Base-by-base conservation (phyloP, 495 filamentous ascomycete genomes). In the Cladorrhinum samala region DNA sequence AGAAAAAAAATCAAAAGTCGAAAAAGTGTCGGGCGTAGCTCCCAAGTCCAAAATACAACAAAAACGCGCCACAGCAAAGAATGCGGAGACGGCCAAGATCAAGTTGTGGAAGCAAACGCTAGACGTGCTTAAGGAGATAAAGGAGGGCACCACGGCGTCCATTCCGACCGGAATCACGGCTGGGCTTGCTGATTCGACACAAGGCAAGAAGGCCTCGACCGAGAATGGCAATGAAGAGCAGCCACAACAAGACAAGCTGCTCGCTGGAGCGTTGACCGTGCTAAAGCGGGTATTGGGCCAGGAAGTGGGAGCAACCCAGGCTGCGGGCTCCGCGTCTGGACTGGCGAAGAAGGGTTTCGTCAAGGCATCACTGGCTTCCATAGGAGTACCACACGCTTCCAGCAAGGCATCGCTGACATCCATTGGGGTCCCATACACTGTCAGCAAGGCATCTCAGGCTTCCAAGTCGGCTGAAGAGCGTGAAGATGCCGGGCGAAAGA, bases 101-200 rank as follows among this genome's bases (percentile, higher is more conserved):
- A 19, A 52, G 47, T 24, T 50, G 19, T 58, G 56, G 56, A 41
- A 45, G 9, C 50, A 58, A 8, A 54, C 51, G 9, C 51, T 58
- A 8, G 37, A 54, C 1, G 42, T 54, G 8, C 18, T 54, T 30
- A 54, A 52, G 37, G 47, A 58, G 13, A 36, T 54, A 23, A 45
- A 52, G 37, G 14, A 41, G 39, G 17, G 11, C 8, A 14, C 11
- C 39, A 4, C n/a, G 5, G n/a, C 39, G n/a, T 18, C 39, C 7
- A 18, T 41, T 9, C 11, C 39, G 13, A 14, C 39, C n/a, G 39
- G 17, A 9, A 14, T 41, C 13, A 18, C 39, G 6, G 27, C 27
- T 5, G 27, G 27, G 6, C 5, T 33, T 5, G 27, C 27, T 33
- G 27, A 33, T 24, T 17, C 1, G 9, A 33, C 27, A 33, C 20